Evolutionary conservation across 1,284 basidiomycete species (phyloP).

Genomic region (Moesziomyces globuligerus): DNA sequence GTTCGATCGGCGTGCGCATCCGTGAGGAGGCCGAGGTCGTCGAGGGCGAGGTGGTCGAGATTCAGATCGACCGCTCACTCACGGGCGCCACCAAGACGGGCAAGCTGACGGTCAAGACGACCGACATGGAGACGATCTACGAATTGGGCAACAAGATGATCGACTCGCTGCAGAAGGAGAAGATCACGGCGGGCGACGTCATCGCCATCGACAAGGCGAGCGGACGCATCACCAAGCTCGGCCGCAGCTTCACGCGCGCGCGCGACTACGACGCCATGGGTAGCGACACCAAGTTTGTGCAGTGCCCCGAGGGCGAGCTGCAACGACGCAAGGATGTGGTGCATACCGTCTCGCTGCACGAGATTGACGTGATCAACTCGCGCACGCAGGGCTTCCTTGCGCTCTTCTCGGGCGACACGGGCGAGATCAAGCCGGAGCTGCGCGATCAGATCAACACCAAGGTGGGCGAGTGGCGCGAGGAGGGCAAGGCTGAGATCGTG

Average conservation of each 20-base stretch:
- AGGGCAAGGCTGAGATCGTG: conserved; percentile 97
- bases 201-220: conserved; percentile 95
- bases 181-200: conserved; percentile 94
- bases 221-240: conserved; percentile 96
- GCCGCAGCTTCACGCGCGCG: conserved; percentile 92
- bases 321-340: conserved; percentile 96
- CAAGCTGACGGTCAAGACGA: conserved; percentile 96
- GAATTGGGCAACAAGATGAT: conserved; percentile 99
- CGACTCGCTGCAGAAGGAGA: conserved; percentile 94
- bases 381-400: conserved; percentile 86
- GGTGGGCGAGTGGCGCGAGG: conserved; percentile 96
- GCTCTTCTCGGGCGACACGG: conserved; percentile 82
- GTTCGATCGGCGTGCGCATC: conserved; percentile 95
- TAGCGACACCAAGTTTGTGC: conserved; percentile 91
- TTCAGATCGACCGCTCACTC: conserved; percentile 95
- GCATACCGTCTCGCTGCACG: conserved; percentile 95
- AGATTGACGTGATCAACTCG: conserved; percentile 99
- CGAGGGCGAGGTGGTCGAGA: conserved; percentile 97
- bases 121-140: conserved; percentile 99
- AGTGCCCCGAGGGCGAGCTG: conserved; percentile 96
- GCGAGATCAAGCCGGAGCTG: conserved; percentile 97
- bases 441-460: conserved; percentile 96
- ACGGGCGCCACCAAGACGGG: conserved; percentile 98
- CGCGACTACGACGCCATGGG: conserved; percentile 98
- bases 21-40: conserved; percentile 98